Evolutionary conservation across 345 rosid genomes (phyloP).

Genomic region (Syzygium grande): DNA sequence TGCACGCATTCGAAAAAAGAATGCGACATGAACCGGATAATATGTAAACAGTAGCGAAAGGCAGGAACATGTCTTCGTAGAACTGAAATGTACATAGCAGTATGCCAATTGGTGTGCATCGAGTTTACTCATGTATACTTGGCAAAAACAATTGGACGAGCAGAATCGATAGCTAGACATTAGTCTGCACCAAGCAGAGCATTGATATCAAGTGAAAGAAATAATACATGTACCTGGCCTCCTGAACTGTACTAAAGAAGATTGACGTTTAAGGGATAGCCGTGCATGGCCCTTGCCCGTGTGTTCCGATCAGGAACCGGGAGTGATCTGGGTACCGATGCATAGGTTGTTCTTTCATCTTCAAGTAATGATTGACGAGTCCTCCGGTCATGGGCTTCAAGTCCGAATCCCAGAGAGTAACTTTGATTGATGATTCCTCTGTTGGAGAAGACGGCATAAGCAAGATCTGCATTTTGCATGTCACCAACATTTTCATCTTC

Average conservation of each 20-base stretch:
- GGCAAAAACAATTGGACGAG: background rate
- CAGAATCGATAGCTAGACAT: background rate
- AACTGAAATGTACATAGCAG: background rate
- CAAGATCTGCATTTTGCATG: background rate
- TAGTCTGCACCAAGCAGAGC: background rate
- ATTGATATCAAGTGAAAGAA: background rate
- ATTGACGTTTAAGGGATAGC: background rate
- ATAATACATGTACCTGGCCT: background rate
- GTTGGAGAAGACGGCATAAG: background rate
- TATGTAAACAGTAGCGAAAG: background rate
- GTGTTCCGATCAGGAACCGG: background rate
- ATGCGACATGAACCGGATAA: background rate
- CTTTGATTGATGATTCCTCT: background rate
- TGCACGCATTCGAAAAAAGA: background rate
- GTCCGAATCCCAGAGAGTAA: background rate
- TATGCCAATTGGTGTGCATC: background rate
- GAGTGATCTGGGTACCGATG: background rate
- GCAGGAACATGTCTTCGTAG: background rate
- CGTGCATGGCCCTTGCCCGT: background rate
- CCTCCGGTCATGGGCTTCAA: background rate
- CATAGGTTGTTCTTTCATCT: background rate
- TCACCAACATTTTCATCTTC: background rate
- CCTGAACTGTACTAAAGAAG: background rate
- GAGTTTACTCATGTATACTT: background rate
- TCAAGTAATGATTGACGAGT: constrained; percentile 5